These are phyloP conservation scores for Pachysandra terminalis DNA, from an alignment of 164 flowering plant genomes.

Conservation along the genomic window DNA sequence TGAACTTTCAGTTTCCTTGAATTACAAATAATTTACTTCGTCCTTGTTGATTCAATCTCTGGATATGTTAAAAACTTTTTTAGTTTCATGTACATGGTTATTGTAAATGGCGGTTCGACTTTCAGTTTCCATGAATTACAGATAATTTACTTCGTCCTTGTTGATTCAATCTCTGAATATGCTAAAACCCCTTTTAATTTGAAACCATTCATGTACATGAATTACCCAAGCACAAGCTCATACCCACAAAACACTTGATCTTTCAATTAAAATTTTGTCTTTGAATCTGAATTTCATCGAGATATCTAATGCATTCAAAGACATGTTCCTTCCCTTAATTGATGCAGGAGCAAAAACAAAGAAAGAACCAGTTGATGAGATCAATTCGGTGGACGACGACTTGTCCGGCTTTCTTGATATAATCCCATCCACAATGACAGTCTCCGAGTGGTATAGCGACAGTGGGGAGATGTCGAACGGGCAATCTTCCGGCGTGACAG, in stretches of 20 bases:
- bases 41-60: background rate
- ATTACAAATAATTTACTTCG: no score
- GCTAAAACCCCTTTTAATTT: no score
- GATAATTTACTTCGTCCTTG: background rate
- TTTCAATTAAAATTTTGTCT: background rate
- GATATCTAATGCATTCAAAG: background rate
- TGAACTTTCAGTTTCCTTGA: no score
- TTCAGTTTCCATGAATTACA: background rate
- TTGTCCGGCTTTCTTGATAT: slow-evolving; percentile 42
- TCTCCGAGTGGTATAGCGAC: slow-evolving; percentile 38
- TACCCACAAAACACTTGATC: background rate
- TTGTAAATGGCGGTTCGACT: background rate
- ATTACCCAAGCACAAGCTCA: no score
- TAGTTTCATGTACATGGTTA: background rate
- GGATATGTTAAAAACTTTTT: no score
- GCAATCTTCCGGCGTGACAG: slow-evolving; percentile 33
- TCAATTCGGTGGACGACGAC: slow-evolving; percentile 43
- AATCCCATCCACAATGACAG: slow-evolving; percentile 38
- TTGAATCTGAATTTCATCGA: background rate
- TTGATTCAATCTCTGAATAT: no score
- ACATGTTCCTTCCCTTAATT: background rate
- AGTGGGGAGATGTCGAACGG: slow-evolving; percentile 36
- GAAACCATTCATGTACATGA: no score
- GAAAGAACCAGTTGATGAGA: slow-evolving; percentile 27
- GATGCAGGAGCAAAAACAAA: slow-evolving; percentile 22